Percentiles rank a stretch among this genome's conserved stretches.
Conservation (phyloP, 805 yeast genomes). For the Cyberlindnera mrakii region DNA sequence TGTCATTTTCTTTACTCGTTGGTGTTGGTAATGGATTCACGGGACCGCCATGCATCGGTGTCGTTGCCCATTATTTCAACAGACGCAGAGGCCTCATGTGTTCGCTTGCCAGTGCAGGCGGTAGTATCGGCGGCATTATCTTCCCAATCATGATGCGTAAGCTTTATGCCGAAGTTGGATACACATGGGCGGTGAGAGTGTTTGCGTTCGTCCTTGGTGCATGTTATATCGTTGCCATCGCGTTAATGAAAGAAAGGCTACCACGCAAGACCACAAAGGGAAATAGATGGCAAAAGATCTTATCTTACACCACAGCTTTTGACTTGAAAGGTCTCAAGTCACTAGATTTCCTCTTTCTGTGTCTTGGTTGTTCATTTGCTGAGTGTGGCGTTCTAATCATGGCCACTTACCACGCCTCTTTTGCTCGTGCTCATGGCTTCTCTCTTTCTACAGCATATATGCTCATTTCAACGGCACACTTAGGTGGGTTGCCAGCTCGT, state of each 20-base stretch:
- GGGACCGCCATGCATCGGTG: conserved; percentile 51
- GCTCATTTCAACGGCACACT: conserved; percentile 35
- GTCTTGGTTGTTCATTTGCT: conserved; percentile 36
- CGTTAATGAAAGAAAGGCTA: conserved; percentile 36
- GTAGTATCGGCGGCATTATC: conserved; percentile 46
- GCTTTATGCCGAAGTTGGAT: conserved; percentile 41
- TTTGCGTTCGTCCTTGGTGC: conserved; percentile 38
- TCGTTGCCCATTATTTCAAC: conserved; percentile 59
- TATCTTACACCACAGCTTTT: conserved; percentile 22
- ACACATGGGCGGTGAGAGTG: conserved; percentile 49
- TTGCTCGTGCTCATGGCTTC: conserved; percentile 23
- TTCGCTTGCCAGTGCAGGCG: conserved; percentile 43
- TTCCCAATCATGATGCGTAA: conserved; percentile 47
- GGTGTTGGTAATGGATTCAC: conserved; percentile 58
- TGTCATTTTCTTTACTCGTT: conserved; percentile 45
- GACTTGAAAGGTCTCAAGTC: conserved; percentile 36
- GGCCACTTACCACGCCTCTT: conserved; percentile 46
- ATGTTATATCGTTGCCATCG: conserved; percentile 26
- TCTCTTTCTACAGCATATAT: conserved; percentile 30
- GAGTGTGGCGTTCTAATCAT: conserved; percentile 40
- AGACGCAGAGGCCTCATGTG: conserved; percentile 48
- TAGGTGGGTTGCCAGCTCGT: conserved; percentile 29
- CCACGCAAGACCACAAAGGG: conserved; percentile 19
- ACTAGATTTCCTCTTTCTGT: conserved; percentile 33
- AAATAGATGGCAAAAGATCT: conserved; percentile 22